Base-by-base conservation (phyloP, 2,329 filamentous ascomycete species). In the Cladobotryum protrusum region DNA sequence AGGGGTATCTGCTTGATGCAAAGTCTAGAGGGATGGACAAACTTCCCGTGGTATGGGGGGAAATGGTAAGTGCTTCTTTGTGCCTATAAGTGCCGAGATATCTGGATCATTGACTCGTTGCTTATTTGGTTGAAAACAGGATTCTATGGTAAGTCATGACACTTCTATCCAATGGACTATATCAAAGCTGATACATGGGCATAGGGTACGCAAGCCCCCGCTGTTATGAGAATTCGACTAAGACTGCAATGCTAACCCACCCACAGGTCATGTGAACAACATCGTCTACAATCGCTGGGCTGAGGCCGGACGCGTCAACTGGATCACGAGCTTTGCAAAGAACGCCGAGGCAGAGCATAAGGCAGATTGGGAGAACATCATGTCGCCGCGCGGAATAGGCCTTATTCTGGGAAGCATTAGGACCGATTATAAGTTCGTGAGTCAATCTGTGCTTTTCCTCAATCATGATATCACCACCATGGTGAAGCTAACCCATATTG, bases 401-500 rank as follows among this genome's bases (percentile, higher is more conserved):
- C 65, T 96, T 49, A 93, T 96, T 53, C 69, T 96, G 62, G 79
- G 82, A 59, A 89, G 83, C 57, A 89, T 95, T 57, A 86, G 79
- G 58, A 84, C 87, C 0, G 85, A 95, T 56, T 96, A 86, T 69
- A 95, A 95, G 71, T 90, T 95, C 70, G 89, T 93, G 63, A 55
- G 85, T 75, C 3, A 5, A 6, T 2, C 4, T 32, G 4, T 15
- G 8, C 6, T 29, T 9, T 6, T 20, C 40, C 14, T 19, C 19
- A 14, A 18, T 36, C n/a, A 36, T n/a, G 6, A 17, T 45, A 12
- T 36, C 9, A 45, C 29, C 32, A 12, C 11, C 34, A 15, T 56
- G 17, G 8, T 14, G 14, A 19, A 19, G 9, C 18, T 35, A 36
- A 35, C 59, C 45, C 73, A 61, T 64, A 29, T 39, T 5, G 36